phyloP scores from a whole-genome alignment of 192 early-diverging fungal species.

The Fimicolochytrium jonesii region DNA sequence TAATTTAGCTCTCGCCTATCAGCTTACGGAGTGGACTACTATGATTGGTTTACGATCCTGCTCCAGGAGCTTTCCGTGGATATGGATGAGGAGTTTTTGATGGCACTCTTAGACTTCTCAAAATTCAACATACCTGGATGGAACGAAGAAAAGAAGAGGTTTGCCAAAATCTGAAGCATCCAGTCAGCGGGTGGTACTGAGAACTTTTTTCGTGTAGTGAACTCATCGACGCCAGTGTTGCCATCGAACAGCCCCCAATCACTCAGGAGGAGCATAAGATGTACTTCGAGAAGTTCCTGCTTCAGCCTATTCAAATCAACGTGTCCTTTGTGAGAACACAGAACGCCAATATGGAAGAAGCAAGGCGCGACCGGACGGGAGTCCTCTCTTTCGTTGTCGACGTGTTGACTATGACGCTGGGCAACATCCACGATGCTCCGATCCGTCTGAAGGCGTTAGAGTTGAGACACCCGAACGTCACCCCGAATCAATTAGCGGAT shows the following conservation, averaged over 20 bases:
- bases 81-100: slow-evolving; percentile 90
- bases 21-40: slow-evolving; percentile 93
- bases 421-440: slow-evolving; percentile 93
- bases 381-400: slow-evolving; percentile 46
- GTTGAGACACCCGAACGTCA: slow-evolving; percentile 84
- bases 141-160: slow-evolving; percentile 40
- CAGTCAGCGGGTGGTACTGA: background rate
- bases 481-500: slow-evolving; percentile 66
- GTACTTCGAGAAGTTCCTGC: slow-evolving; percentile 92
- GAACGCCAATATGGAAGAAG: slow-evolving; percentile 58
- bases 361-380: slow-evolving; percentile 32
- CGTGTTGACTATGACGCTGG: slow-evolving; percentile 94
- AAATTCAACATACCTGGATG: slow-evolving; percentile 70
- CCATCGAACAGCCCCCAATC: slow-evolving; percentile 68
- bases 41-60: slow-evolving; percentile 88
- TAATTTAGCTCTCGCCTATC: background rate
- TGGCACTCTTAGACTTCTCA: slow-evolving; percentile 78
- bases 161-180: too few species aligned
- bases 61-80: slow-evolving; percentile 93
- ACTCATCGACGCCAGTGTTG: slow-evolving; percentile 37
- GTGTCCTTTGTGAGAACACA: slow-evolving; percentile 91
- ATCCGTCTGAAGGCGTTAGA: slow-evolving; percentile 79
- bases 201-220: slow-evolving; percentile 10
- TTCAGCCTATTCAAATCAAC: slow-evolving; percentile 93
- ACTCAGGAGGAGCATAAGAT: slow-evolving; percentile 67